Evolutionary conservation across 2,329 filamentous ascomycete genomes (phyloP), one percentile per base, ranked within the genome.

Genomic region (Botrytis pseudocinerea): DNA sequence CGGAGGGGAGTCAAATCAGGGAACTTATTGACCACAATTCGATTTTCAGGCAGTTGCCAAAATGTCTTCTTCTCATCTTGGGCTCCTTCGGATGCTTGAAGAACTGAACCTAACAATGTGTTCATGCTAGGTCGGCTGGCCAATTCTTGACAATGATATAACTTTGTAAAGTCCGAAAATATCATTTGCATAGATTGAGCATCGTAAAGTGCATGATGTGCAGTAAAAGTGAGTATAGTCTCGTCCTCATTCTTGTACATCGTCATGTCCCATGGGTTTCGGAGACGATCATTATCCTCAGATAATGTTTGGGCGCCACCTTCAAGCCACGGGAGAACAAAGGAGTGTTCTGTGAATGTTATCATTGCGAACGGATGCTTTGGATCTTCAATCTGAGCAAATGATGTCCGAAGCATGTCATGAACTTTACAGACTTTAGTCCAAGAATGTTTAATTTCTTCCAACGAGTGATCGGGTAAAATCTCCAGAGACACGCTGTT

Each of bases 171-270:
- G 76, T 92, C 88, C 0, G 84, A 79, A 2, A 97, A 82, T 1
- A 98, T 85, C 0, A 85, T 79, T 5, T 88, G 84, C 18, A 98
- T 83, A 14, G 93, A 94, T 59, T 89, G 86, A 0, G 94, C 95
- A 83, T 98, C 95, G 76, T 97, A 98, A 0, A 98, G 84, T 0
- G 93, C 92, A 82, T 98, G 95, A 75, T 97, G 92, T 4, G 76
- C 79, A 32, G 73, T 79, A 35, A 81, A 78, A 61, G 68, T 75
- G 2, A 82, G 70, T 8, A 76, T n/a, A 2, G 35, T 70, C 28
- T 60, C 73, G 3, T 71, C 70, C 9, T 73, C 60, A 1, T 76
- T 35, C 25, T 73, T 20, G 1, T 28, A 20, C 20, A 79, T 22
- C 5, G n/a, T 73, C 54, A 82, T 64, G 14, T 71, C 64, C 80